Conservation (phyloP, 202 grass and related monocot genomes). For the Panicum hallii region DNA sequence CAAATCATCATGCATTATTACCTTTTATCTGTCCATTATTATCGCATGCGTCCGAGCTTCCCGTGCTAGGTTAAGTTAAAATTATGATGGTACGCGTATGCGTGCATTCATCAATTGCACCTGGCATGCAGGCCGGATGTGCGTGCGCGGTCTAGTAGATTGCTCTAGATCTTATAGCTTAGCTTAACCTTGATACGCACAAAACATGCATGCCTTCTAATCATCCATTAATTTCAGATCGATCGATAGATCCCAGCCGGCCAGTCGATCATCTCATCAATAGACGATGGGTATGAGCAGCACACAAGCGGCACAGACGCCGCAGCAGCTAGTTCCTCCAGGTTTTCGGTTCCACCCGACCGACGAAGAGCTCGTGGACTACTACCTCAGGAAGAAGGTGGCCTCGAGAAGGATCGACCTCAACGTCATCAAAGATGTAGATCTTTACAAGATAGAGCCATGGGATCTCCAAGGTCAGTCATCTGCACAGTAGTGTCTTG, state of each 20-base stretch:
- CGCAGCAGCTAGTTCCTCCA: conserved; percentile 64
- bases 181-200: neutral
- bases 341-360: conserved; percentile 88
- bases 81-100: conserved; percentile 2
- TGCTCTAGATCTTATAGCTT: neutral
- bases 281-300: conserved; percentile 41
- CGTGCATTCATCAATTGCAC: neutral
- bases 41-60: conserved; percentile 31
- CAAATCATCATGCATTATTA: conserved; percentile 56
- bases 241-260: neutral
- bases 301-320: conserved; percentile 46
- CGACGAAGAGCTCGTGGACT: conserved; percentile 85
- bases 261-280: too few relatives aligned
- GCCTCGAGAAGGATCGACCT: conserved; percentile 80
- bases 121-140: neutral
- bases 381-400: conserved; percentile 88
- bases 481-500: too few relatives aligned
- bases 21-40: conserved; percentile 54
- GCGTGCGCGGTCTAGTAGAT: too few relatives aligned
- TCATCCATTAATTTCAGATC: neutral
- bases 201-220: neutral
- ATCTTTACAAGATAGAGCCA: conserved; percentile 94
- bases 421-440: conserved; percentile 86
- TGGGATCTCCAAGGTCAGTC: conserved; percentile 85
- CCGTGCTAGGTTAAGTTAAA: neutral